phyloP scores from a whole-genome alignment of 345 rosid species.

The Kandelia obovata region DNA sequence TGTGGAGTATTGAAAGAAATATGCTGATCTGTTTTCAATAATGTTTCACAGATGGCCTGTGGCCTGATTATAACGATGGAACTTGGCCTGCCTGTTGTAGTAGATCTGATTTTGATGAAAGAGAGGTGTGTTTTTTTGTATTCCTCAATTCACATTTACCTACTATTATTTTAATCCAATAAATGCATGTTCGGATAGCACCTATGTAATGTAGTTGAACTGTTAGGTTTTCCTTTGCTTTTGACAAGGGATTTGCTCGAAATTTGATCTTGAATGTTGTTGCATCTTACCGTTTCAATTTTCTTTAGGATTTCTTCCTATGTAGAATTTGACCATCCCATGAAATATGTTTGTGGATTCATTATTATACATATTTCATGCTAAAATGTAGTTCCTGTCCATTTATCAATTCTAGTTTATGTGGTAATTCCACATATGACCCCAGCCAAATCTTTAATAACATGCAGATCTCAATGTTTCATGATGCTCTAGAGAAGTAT shows the following conservation, averaged over 20 bases:
- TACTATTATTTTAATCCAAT: conserved; percentile 2
- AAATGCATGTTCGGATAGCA: neutral
- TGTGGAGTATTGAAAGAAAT: neutral
- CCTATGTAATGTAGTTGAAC: neutral
- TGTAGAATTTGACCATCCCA: too few species aligned
- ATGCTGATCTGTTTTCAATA: conserved; percentile 5
- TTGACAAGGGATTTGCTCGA: neutral
- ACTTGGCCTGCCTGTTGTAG: conserved; percentile 87
- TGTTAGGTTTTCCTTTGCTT: neutral
- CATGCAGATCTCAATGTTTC: conserved; percentile 59
- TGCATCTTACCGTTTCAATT: too few species aligned
- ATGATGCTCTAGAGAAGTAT: conserved; percentile 52
- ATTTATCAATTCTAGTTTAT: neutral
- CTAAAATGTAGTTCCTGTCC: neutral
- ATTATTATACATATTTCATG: too few species aligned
- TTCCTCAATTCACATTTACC: neutral
- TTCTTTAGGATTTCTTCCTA: too few species aligned
- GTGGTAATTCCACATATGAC: neutral
- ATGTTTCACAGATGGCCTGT: conserved; percentile 67
- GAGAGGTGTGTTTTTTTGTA: conserved; percentile 44
- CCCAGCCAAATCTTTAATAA: neutral
- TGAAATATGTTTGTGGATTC: too few species aligned
- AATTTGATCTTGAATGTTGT: neutral
- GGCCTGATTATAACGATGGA: conserved; percentile 97
- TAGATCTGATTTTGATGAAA: conserved; percentile 50